phyloP scores from a whole-genome alignment of 1,139 yeast species.

The Yamadazyma oceani region DNA sequence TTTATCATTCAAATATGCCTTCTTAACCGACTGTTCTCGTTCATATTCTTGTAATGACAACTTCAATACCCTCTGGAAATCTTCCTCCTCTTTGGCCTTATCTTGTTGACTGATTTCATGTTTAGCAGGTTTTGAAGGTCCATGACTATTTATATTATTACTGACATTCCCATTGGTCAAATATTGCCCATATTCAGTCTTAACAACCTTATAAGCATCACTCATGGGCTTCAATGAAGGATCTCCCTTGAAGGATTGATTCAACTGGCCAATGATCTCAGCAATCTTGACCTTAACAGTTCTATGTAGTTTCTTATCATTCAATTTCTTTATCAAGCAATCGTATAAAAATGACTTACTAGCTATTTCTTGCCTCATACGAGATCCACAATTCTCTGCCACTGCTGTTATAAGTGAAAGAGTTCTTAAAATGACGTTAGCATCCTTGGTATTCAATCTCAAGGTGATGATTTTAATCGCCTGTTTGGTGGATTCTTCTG shows the following conservation, averaged over 20 bases:
- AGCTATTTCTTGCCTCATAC: conserved; percentile 81
- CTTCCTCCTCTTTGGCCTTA: conserved; percentile 70
- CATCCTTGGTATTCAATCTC: conserved; percentile 64
- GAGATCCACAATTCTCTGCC: conserved; percentile 92
- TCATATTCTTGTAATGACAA: conserved; percentile 71
- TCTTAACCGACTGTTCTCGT: conserved; percentile 34
- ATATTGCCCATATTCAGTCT: conserved; percentile 44
- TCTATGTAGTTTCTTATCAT: conserved; percentile 59
- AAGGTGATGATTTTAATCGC: conserved; percentile 52
- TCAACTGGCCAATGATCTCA: conserved; percentile 69
- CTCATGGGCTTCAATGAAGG: conserved; percentile 73
- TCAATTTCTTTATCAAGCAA: conserved; percentile 52
- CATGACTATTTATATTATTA: conserved; percentile 8
- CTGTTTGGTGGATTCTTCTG: conserved; percentile 57
- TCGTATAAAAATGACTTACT: conserved; percentile 61
- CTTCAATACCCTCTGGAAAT: conserved; percentile 73
- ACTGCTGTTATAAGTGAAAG: conserved; percentile 70
- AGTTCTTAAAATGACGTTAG: conserved; percentile 75
- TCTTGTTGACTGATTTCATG: conserved; percentile 49
- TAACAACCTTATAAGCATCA: conserved; percentile 54
- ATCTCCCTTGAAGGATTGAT: conserved; percentile 57
- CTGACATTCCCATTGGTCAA: conserved; percentile 18
- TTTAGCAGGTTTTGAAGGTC: conserved; percentile 65
- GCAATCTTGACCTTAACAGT: conserved; percentile 66
- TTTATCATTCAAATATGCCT: conserved; percentile 27